Evolutionary conservation across 345 rosid genomes (phyloP), one percentile per base, ranked within the genome.

Genomic region (Eutrema japonicum): DNA sequence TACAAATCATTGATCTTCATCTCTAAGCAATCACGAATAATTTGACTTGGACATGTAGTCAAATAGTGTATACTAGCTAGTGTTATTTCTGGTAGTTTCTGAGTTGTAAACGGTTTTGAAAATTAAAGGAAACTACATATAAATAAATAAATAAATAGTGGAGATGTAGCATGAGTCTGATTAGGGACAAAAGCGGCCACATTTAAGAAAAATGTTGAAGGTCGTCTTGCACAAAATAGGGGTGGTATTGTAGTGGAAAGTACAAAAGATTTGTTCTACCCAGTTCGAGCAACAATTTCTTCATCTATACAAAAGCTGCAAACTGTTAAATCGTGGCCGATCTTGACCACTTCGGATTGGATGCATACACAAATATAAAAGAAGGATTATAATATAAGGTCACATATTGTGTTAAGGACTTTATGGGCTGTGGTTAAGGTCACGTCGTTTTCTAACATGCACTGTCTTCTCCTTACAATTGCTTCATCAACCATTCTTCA

Each of bases 391-490:
- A 45, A 64, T 57, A 49, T 33, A 22, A 54, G 61, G 41, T 64
- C 62, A 56, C 55, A 41, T 14, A 70, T 68, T 10, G 30, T 35
- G 37, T 64, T 72, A 51, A 66, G 60, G 78, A 78, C 81, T 78
- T 78, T 73, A 78, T 73, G 68, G 65, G 68, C 35, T 62, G 77
- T 72, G 71, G 52, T 73, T 73, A 71, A 71, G 72, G 80, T 77
- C 76, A 77, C 68, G 80, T 77, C 77, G 77, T 77, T 77, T 64
- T 77, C 80, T 71, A 64, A 71, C 76, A 77, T 65, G 80, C 22
- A 58, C 80, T 77, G 80, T 77, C 76, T 71, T 71, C 72, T 76
- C 75, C 75, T 76, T 70, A 63, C 79, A 70, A 76, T 18, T 18
- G 46, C 68, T 71, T 71, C 80, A 63, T 72, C 76, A 36, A 64